Base-by-base conservation (phyloP, 257 asterid species). In the Solanum chaucha region DNA sequence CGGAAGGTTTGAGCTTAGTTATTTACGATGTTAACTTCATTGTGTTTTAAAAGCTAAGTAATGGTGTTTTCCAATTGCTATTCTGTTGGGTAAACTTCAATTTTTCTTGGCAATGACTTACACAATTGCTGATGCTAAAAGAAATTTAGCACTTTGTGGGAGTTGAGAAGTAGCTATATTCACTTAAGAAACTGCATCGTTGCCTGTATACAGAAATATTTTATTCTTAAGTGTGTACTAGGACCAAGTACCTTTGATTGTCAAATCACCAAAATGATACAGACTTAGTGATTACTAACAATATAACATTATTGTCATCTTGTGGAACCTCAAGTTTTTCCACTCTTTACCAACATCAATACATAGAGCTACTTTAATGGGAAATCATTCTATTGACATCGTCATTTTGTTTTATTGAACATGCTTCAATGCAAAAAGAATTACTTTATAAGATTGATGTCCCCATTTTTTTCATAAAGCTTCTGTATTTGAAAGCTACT, bases 1-100 rank as follows among this genome's bases (percentile, higher is more conserved):
- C 87, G 99, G 99, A 93, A 97, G 99, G 99, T 97, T 87, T 58
- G 90, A 58, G 34, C 86, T 81, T 51, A 81, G 12, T 81, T 48
- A 38, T 46, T 84, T 48, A 81, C 5, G 44, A 30, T 48, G 44
- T 48, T 81, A 51, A 81, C 28, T 48, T 48, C 19, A 48, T 28
- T 81, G 40, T 81, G 10, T 81, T 48, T 19, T 48, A 48, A 48
- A 40, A 48, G 67, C 24, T 48, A 80, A 80, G 26, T 80, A 80
- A 48, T 5, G 44, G 44, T 48, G 65, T 48, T 48, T 28, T 28
- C 44, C 44, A 46, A 10, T 15, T 48, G 38, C 68, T 24, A 48
- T 81, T 48, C 68, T 17, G 36, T 24, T 75, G 83, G 83, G 83
- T n/a, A 12, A 10, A 28, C 65, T 78, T 44, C 81, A 36, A 36